Evolutionary conservation across 2,329 filamentous ascomycete species (phyloP).

Genomic region (Talaromyces islandicus): DNA sequence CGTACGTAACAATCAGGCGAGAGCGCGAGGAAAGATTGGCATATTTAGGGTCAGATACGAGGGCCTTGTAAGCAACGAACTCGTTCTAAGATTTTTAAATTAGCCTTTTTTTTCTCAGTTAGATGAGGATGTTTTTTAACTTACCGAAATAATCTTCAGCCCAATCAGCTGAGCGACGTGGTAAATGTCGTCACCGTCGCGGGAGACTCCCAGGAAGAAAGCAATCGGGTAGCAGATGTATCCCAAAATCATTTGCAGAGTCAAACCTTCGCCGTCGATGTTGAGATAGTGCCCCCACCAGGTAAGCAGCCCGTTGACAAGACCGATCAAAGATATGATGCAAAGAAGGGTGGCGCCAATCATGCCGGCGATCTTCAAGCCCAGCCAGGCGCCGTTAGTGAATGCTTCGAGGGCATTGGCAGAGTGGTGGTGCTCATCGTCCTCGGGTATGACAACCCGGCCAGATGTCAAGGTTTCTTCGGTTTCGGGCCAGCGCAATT

Average conservation of each 20-base stretch:
- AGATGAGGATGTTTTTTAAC: background rate
- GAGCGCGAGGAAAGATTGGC: slow-evolving; percentile 61
- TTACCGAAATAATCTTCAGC: slow-evolving; percentile 69
- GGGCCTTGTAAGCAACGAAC: slow-evolving; percentile 63
- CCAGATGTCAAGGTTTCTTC: slow-evolving; percentile 82
- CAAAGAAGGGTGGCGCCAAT: slow-evolving; percentile 74
- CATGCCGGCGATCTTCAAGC: slow-evolving; percentile 80
- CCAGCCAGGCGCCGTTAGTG: slow-evolving; percentile 76
- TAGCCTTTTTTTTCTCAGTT: background rate
- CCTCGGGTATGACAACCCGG: slow-evolving; percentile 72
- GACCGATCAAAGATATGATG: slow-evolving; percentile 69
- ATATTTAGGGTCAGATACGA: slow-evolving; percentile 51
- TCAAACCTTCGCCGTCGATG: slow-evolving; percentile 63
- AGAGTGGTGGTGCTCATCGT: slow-evolving; percentile 65
- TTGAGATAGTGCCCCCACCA: slow-evolving; percentile 81
- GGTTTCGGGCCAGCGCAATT: slow-evolving; percentile 81
- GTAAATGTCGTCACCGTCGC: slow-evolving; percentile 56
- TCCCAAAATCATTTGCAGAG: slow-evolving; percentile 67
- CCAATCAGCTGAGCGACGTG: slow-evolving; percentile 75
- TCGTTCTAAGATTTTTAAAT: slow-evolving; percentile 53
- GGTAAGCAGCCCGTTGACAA: slow-evolving; percentile 69
- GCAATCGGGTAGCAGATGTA: slow-evolving; percentile 74
- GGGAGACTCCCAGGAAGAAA: slow-evolving; percentile 73
- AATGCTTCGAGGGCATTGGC: slow-evolving; percentile 80
- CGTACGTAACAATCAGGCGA: slow-evolving; percentile 76